Conservation (phyloP, 495 filamentous ascomycete species). For the Terfezia claveryi region DNA sequence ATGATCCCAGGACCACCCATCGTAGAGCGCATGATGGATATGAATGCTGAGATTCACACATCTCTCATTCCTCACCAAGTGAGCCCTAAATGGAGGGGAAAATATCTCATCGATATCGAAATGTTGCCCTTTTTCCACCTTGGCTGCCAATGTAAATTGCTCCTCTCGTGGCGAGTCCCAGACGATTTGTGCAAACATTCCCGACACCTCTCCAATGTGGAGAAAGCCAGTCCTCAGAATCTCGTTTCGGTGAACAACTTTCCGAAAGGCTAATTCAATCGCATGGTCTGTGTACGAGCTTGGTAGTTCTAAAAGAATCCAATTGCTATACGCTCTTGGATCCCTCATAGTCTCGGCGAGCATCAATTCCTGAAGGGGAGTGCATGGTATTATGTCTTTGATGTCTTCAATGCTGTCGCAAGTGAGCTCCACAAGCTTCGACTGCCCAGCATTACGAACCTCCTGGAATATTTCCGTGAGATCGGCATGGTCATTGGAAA, state of each 20-base stretch:
- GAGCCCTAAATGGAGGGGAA: conserved; percentile 34
- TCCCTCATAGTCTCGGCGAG: conserved; percentile 39
- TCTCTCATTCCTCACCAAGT: conserved; percentile 21
- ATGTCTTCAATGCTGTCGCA: conserved; percentile 18
- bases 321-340: conserved; percentile 45
- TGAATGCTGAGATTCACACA: conserved; percentile 23
- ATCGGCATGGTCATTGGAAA: background rate
- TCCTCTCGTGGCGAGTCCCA: conserved; percentile 29
- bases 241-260: conserved; percentile 33
- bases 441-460: conserved; percentile 1
- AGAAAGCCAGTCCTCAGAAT: conserved; percentile 50
- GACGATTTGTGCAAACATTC: conserved; percentile 37
- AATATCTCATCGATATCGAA: conserved; percentile 17
- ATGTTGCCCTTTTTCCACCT: conserved; percentile 12
- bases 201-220: conserved; percentile 18
- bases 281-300: conserved; percentile 8
- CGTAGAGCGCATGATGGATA: conserved; percentile 61
- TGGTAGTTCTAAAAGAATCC: conserved; percentile 37
- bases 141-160: conserved; percentile 24
- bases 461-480: background rate
- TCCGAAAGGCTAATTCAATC: conserved; percentile 27
- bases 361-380: conserved; percentile 56
- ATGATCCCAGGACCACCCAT: conserved; percentile 65
- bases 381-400: conserved; percentile 36
- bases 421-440: background rate